These are phyloP conservation scores for Phylloporus arenicola DNA, from an alignment of 768 basidiomycete genomes.

Conservation along the genomic window DNA sequence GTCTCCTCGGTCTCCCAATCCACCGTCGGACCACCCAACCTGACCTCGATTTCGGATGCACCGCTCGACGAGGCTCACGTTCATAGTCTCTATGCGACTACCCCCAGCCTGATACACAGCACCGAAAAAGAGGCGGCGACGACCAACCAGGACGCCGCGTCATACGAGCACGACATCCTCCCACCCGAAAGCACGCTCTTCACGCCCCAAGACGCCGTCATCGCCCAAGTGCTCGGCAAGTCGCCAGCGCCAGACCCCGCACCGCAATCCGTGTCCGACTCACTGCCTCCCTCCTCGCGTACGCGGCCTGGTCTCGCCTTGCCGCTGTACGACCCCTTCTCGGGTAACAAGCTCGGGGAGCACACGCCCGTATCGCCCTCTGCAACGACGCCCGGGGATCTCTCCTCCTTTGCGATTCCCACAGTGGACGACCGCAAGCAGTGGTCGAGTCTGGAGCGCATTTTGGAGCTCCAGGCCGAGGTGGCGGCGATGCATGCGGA, in stretches of 20 bases:
- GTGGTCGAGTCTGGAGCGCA: constrained; percentile 63
- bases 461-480: constrained; percentile 68
- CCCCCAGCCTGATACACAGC: constrained; percentile 15
- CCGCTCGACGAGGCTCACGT: constrained; percentile 21
- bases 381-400: constrained; percentile 5
- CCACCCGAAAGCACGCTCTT: constrained; percentile 10
- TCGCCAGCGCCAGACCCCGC: constrained; percentile 1
- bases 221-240: constrained; percentile 39
- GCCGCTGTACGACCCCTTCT: constrained; percentile 32
- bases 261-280: constrained; percentile 12
- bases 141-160: constrained; percentile 4
- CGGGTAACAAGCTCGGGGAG: constrained; percentile 24
- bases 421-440: constrained; percentile 42
- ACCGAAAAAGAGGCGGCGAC: constrained; percentile 8
- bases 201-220: constrained; percentile 60
- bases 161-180: constrained; percentile 1
- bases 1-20: constrained; percentile 16
- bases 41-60: constrained; percentile 16
- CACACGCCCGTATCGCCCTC: constrained; percentile 9
- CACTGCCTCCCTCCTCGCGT: constrained; percentile 2
- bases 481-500: constrained; percentile 68
- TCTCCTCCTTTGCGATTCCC: constrained; percentile 3
- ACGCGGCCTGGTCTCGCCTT: constrained; percentile 3
- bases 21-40: constrained; percentile 14
- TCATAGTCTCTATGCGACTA: constrained; percentile 17